These are phyloP conservation scores for Nyctanthes arbortristis DNA, from an alignment of 257 asterid species.

Conservation along the genomic window DNA sequence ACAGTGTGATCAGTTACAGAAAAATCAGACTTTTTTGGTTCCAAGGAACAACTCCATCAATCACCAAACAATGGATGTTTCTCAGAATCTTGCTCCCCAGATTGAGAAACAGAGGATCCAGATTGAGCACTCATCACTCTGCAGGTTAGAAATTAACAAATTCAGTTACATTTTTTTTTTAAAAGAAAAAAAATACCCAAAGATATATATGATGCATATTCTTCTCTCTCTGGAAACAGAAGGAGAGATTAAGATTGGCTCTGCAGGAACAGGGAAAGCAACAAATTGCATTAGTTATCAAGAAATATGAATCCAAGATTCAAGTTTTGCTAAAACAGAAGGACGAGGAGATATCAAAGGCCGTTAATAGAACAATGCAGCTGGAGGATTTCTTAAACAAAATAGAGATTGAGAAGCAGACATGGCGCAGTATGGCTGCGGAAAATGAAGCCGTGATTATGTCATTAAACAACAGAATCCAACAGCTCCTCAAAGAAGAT, in stretches of 20 bases:
- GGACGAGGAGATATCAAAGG: no score
- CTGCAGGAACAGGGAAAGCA: conserved; percentile 46
- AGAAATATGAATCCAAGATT: no score
- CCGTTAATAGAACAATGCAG: not conserved
- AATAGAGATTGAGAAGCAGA: conserved; percentile 50
- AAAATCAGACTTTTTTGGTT: no score
- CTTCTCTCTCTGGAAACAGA: conserved; percentile 52
- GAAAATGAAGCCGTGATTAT: conserved; percentile 51
- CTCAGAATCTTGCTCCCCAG: conserved; percentile 33
- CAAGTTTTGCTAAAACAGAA: no score
- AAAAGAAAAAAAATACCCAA: no score
- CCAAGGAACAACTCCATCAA: not conserved
- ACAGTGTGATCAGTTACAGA: conserved; percentile 37
- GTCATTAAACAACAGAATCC: conserved; percentile 51
- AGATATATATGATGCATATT: no score
- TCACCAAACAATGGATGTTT: conserved; percentile 23
- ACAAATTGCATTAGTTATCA: no score
- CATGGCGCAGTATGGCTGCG: conserved; percentile 59
- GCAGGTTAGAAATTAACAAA: conserved; percentile 41
- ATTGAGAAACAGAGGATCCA: conserved; percentile 50
- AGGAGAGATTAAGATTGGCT: conserved; percentile 53
- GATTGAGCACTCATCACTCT: conserved; percentile 51
- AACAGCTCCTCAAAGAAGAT: conserved; percentile 60
- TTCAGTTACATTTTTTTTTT: not conserved
- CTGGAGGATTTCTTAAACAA: conserved; percentile 11